Base-by-base conservation (phyloP, 345 rosid species). In the Isatis tinctoria region DNA sequence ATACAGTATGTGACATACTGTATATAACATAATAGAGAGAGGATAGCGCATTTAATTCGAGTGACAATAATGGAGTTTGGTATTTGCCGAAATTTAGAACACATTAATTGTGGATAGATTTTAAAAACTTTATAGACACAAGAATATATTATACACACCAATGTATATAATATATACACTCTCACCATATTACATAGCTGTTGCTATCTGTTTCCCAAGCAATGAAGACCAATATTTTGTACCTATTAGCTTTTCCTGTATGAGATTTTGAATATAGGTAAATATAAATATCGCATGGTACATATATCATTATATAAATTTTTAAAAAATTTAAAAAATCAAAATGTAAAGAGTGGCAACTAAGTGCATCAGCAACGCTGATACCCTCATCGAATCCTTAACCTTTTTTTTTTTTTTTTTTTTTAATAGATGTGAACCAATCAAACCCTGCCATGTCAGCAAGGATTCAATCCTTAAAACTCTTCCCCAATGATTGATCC, bases 1-100 rank as follows among this genome's bases (percentile, higher is more conserved):
- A n/a, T n/a, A n/a, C n/a, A n/a, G n/a, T n/a, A n/a, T n/a, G n/a
- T n/a, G n/a, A n/a, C n/a, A n/a, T n/a, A n/a, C n/a, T n/a, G n/a
- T n/a, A n/a, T n/a, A 22, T 22, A 22, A 1, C 41, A 65, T 58
- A 20, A 33, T 20, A 28, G 41, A 62, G 67, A 44, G 20, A 33
- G 27, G 3, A 10, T 17, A 44, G 59, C 17, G 72, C 70, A 76
- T 64, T 76, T 56, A 76, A 45, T 70, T 45, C 53, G 70, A 45
- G 17, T 27, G 79, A 59, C 72, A 76, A 70, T 76, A 56, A 76
- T 70, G 51, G 85, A 83, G 79, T 75, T 78, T 6, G 82, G 76
- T 65, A 64, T 76, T 81, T 79, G 85, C 83, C 81, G 78, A 83
- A 80, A 79, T 74, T 67, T 64, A 43, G 56, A 70, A 70, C 70